These are phyloP conservation scores for Yamadazyma atmosphaerica DNA, from an alignment of 1,139 yeast genomes.

Conservation along the genomic window DNA sequence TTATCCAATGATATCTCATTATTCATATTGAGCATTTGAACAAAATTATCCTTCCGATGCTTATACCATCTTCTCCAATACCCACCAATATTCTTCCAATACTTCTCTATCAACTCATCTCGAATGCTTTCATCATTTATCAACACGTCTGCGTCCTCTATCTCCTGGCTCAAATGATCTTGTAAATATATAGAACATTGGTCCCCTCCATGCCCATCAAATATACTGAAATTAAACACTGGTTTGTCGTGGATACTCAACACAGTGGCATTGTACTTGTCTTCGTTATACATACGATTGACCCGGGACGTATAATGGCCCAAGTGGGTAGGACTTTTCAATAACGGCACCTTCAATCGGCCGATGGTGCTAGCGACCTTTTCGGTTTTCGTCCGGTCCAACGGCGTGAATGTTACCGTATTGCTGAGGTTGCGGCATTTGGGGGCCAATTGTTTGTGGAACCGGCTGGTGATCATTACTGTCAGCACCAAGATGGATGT, in stretches of 20 bases:
- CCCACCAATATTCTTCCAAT: constrained; percentile 68
- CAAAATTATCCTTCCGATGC: constrained; percentile 46
- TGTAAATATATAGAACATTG: constrained; percentile 66
- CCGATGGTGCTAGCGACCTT: constrained; percentile 18
- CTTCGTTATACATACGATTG: constrained; percentile 79
- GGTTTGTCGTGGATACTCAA: constrained; percentile 32
- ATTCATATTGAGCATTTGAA: constrained; percentile 38
- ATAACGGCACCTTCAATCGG: constrained; percentile 49
- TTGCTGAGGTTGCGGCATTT: constrained; percentile 14
- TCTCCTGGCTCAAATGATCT: constrained; percentile 51
- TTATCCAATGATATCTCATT: constrained; percentile 20
- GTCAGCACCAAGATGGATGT: no score
- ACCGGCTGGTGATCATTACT: no score
- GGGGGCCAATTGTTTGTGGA: no score
- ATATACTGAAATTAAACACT: constrained; percentile 67
- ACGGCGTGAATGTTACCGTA: constrained; percentile 16
- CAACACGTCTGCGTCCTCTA: constrained; percentile 45
- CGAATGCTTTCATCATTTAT: constrained; percentile 27
- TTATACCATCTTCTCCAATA: constrained; percentile 84
- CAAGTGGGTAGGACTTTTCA: constrained; percentile 70
- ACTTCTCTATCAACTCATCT: constrained; percentile 46
- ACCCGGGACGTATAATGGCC: constrained; percentile 83
- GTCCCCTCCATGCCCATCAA: constrained; percentile 94
- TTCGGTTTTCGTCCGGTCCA: constrained; percentile 5
- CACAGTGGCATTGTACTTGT: constrained; percentile 65